Evolutionary conservation across 805 yeast species (phyloP).

Genomic region (Ogataea nakhonphanomensis): DNA sequence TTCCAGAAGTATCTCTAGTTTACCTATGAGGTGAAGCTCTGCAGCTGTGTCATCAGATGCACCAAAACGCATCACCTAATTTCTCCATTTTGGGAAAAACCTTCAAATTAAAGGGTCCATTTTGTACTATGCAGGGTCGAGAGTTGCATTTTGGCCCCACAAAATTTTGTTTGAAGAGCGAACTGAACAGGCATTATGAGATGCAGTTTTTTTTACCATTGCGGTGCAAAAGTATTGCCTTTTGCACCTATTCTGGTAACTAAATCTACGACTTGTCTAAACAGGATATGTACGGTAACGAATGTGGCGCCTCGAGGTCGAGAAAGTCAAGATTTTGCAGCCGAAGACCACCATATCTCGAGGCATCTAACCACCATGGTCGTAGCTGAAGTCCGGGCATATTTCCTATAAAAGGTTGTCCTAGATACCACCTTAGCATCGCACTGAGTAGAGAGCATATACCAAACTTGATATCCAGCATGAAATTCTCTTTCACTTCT

Average conservation of each 20-base stretch:
- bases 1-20: slow-evolving; percentile 1
- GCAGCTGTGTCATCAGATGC: slow-evolving; percentile 1
- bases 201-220: not conserved
- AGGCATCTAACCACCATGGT: slow-evolving; percentile 1
- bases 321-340: slow-evolving; percentile 1
- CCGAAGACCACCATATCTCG: not conserved
- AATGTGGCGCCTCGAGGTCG: slow-evolving; percentile 2
- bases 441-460: slow-evolving; percentile 2
- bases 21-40: slow-evolving; percentile 1
- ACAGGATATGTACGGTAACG: slow-evolving; percentile 1
- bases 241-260: slow-evolving; percentile 1
- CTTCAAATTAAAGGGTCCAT: slow-evolving; percentile 1
- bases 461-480: slow-evolving; percentile 1
- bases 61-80: slow-evolving; percentile 1
- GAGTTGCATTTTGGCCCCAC: slow-evolving; percentile 1
- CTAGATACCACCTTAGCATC: slow-evolving; percentile 1
- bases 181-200: slow-evolving; percentile 1
- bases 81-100: slow-evolving; percentile 1
- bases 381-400: slow-evolving; percentile 1
- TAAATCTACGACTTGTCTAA: slow-evolving; percentile 1
- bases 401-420: slow-evolving; percentile 1
- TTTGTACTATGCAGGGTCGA: slow-evolving; percentile 1
- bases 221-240: slow-evolving; percentile 1
- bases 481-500: slow-evolving; percentile 1
- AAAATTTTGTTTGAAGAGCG: not conserved